Base-by-base conservation (phyloP, 306 rosid species). In the Trichosanthes truncata region DNA sequence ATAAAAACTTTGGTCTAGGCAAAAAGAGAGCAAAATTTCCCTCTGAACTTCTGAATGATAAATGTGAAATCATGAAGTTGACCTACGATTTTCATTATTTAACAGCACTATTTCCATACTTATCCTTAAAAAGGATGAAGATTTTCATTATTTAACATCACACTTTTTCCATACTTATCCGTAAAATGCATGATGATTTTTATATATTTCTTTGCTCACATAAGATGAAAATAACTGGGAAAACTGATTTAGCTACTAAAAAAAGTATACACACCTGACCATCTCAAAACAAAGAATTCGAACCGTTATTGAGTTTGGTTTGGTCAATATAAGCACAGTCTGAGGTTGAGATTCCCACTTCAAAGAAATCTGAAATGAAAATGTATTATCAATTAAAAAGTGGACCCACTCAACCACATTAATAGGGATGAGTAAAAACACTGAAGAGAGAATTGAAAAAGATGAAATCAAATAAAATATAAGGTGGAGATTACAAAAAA, bases 311-410 rank as follows among this genome's bases (percentile, higher is more conserved):
- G 97, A 95, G 84, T 95, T 91, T 81, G 98, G 98, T 88, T 95
- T 93, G 61, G 93, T 90, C 93, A 95, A 78, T 81, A 95, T 87
- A 85, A 95, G 93, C 83, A 93, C 94, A 10, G 92, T 93, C 90
- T 86, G 97, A 65, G 99, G 99, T 77, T 74, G 36, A 78, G 97
- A 91, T 86, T 95, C 96, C 99, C 99, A 95, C 86, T 86, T 93
- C 93, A 95, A 84, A 81, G 96, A 89, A 75, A 95, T 95, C 99
- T 95, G 94, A 76, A 89, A 91, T 78, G 69, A 82, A 86, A 61
- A 80, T 57, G 53, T 81, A 72, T 61, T 80, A 65, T 75, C 65
- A 86, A 80, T 85, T 75, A 88, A 86, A 85, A 49, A 57, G 62
- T 77, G 77, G 82, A 1, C 26, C 53, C 40, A 71, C 35, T 7